These are phyloP conservation scores for Aquilaria sinensis DNA, from an alignment of 345 rosid species.

Conservation along the genomic window DNA sequence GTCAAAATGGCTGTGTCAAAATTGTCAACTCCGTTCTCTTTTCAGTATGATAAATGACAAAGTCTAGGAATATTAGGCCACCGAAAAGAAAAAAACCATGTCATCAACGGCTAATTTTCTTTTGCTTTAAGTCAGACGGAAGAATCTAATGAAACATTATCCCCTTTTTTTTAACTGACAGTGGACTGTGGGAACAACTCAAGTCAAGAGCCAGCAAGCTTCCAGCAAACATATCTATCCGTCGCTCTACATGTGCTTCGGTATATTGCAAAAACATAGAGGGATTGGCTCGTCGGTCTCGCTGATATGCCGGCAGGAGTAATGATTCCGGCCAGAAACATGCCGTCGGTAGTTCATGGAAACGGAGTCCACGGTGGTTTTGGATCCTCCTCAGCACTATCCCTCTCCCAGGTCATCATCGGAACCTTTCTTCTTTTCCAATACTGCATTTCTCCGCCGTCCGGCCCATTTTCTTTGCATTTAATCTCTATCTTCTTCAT, in stretches of 20 bases:
- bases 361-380: constrained; percentile 35
- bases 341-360: constrained; percentile 38
- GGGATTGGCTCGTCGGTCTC: too few species aligned
- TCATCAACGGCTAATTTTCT: constrained; percentile 9
- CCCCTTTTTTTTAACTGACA: background rate
- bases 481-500: background rate
- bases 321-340: constrained; percentile 56
- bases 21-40: constrained; percentile 21
- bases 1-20: constrained; percentile 14
- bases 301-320: constrained; percentile 49
- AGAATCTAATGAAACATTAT: background rate
- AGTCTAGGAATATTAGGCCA: too few species aligned
- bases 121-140: constrained; percentile 1
- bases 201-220: too few species aligned
- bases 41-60: background rate
- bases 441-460: background rate
- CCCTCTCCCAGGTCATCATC: constrained; percentile 46
- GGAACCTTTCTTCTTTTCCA: too few species aligned
- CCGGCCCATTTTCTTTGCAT: background rate
- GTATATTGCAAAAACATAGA: too few species aligned
- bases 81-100: background rate
- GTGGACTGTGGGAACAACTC: too few species aligned
- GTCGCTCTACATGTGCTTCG: too few species aligned
- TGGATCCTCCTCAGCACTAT: constrained; percentile 46
- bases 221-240: too few species aligned